Evolutionary conservation across 2,329 filamentous ascomycete genomes (phyloP), one percentile per base, ranked within the genome.

Genomic region (Allantophomopsis lycopodina): DNA sequence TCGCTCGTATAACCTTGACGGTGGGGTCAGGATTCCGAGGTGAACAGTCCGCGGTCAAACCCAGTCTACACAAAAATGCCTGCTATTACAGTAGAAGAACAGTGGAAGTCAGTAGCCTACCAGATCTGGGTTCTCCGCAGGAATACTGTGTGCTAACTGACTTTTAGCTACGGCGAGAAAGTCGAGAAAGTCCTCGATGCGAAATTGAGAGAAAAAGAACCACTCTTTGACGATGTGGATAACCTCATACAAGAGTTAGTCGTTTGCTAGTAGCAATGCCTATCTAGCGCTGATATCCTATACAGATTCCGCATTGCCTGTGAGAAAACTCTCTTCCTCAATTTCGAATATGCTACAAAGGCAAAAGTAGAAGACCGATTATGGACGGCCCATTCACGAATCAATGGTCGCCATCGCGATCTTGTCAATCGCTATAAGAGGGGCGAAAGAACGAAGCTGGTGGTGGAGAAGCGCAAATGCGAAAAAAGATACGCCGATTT

Each of bases 401-500:
- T 94, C 57, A 93, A 91, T 56, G 70, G 68, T 49, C 76, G 79
- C 54, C 94, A 89, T 62, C 75, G 84, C 53, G 79, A 77, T 53
- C 67, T 76, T 40, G 64, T 89, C 46, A 65, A 68, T 48, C 70
- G 69, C 48, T 63, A 76, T 36, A 64, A 65, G 44, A 59, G 64
- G 37, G 59, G 63, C 7, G 52, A 57, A 33, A 51, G 53, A 36
- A 55, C 48, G 43, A 66, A 66, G 40, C 65, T 72, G 44, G 65
- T 66, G 5, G 74, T 81, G 11, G 68, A 76, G 59, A 76, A 76
- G 51, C 76, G 88, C 46, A 91, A 87, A 59, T 66, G 89, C 38
- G 80, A 84, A 56, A 88, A 83, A 60, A 71, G 79, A 46, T 96
- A 93, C 58, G 67, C 80, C 42, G 74, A 76, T 48, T 96, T 94